Evolutionary conservation across 164 flowering plant genomes (phyloP).

Genomic region (Houttuynia cordata): DNA sequence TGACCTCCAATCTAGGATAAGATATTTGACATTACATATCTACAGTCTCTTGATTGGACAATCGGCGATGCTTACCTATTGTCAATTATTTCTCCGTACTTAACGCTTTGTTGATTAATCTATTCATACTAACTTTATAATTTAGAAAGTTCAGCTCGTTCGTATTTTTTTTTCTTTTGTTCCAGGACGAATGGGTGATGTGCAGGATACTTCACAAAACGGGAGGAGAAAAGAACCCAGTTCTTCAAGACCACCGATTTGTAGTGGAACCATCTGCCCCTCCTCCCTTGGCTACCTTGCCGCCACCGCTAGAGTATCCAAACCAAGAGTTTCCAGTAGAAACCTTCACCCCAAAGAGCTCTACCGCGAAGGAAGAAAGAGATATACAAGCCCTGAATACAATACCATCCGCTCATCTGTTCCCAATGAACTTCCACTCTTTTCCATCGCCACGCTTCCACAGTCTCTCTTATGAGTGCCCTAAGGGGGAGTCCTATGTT

Average conservation of each 20-base stretch:
- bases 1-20: not conserved
- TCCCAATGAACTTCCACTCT: conserved; percentile 9
- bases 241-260: conserved; percentile 16
- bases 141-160: not conserved
- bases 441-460: conserved; percentile 6
- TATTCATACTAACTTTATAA: too few relatives aligned
- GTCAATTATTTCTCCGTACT: not conserved
- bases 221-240: conserved; percentile 30
- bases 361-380: conserved; percentile 12
- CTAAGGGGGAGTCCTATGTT: conserved; percentile 7
- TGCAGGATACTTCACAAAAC: conserved; percentile 60
- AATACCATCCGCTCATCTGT: conserved; percentile 7
- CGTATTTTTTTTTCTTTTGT: not conserved
- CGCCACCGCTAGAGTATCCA: conserved; percentile 22
- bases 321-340: conserved; percentile 5
- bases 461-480: conserved; percentile 26
- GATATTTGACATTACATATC: not conserved
- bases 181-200: conserved; percentile 82
- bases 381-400: conserved; percentile 13
- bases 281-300: conserved; percentile 10
- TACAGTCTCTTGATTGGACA: not conserved
- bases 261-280: conserved; percentile 12
- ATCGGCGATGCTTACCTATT: not conserved
- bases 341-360: conserved; percentile 9
- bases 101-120: too few relatives aligned